A percentile compares a stretch with the other conserved stretches of the same genome.
phyloP scores from a whole-genome alignment of 2,329 filamentous ascomycete genomes.

The Hymenoscyphus salicellus region DNA sequence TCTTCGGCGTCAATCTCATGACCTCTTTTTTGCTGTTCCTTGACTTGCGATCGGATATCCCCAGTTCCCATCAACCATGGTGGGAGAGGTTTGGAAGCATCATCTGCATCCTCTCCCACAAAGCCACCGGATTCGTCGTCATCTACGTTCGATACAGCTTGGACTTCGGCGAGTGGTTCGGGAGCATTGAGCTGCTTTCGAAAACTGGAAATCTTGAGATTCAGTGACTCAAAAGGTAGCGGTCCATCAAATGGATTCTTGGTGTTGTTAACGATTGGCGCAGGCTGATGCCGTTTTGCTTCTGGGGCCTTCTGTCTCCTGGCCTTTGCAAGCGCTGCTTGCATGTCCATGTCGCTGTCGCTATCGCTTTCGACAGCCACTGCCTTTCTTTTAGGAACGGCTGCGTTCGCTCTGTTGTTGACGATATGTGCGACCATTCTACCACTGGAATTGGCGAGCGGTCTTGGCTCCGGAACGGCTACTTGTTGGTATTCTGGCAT shows the following conservation, averaged over 20 bases:
- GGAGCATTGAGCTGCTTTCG: slow-evolving; percentile 38
- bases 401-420: slow-evolving; percentile 68
- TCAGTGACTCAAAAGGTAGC: slow-evolving; percentile 85
- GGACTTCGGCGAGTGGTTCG: slow-evolving; percentile 21
- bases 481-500: slow-evolving; percentile 56
- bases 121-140: slow-evolving; percentile 42
- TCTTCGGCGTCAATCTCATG: slow-evolving; percentile 64
- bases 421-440: slow-evolving; percentile 70
- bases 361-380: slow-evolving; percentile 46
- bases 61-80: slow-evolving; percentile 68
- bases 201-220: slow-evolving; percentile 62
- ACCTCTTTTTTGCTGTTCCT: slow-evolving; percentile 56
- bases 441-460: slow-evolving; percentile 50
- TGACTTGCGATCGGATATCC: slow-evolving; percentile 64
- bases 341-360: slow-evolving; percentile 78
- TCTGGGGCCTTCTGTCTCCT: slow-evolving; percentile 55
- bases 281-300: slow-evolving; percentile 37
- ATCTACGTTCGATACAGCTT: slow-evolving; percentile 18
- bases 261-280: slow-evolving; percentile 47
- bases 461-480: slow-evolving; percentile 49
- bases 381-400: slow-evolving; percentile 45
- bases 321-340: slow-evolving; percentile 70
- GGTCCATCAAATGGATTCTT: slow-evolving; percentile 73
- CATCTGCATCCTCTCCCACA: slow-evolving; percentile 35
- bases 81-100: slow-evolving; percentile 55